phyloP scores from a whole-genome alignment of 768 basidiomycete species.

The Pisolithus albus region DNA sequence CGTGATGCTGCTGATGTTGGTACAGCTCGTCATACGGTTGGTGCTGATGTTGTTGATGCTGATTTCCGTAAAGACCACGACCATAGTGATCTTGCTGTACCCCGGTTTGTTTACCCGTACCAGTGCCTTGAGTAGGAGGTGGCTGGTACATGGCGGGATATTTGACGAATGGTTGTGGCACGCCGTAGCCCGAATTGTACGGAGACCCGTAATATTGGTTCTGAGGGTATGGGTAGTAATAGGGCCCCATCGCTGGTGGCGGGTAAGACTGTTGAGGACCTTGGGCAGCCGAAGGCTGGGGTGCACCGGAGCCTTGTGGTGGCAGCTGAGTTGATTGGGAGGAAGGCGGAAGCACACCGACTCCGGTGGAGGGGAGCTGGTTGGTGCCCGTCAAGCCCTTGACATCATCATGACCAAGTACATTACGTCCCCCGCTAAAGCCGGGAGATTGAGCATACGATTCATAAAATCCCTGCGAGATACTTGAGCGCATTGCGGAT shows the following conservation, averaged over 20 bases:
- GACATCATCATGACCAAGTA: slow-evolving; percentile 68
- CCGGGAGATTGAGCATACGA: slow-evolving; percentile 58
- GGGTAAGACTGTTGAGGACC: slow-evolving; percentile 62
- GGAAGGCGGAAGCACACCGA: slow-evolving; percentile 42
- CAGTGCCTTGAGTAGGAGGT: slow-evolving; percentile 60
- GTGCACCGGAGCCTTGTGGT: slow-evolving; percentile 44
- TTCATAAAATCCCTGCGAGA: slow-evolving; percentile 65
- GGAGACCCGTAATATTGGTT: slow-evolving; percentile 72
- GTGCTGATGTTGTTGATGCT: slow-evolving; percentile 43
- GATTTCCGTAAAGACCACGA: slow-evolving; percentile 51
- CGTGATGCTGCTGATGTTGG: slow-evolving; percentile 55
- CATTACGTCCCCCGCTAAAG: slow-evolving; percentile 55
- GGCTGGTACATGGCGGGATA: slow-evolving; percentile 73
- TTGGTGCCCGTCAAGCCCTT: slow-evolving; percentile 61
- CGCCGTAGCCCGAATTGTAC: slow-evolving; percentile 50
- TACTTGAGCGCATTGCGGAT: slow-evolving; percentile 10
- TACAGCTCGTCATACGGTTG: slow-evolving; percentile 47
- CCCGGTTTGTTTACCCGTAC: slow-evolving; percentile 59
- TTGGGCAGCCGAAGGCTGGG: slow-evolving; percentile 54
- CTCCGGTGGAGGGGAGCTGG: slow-evolving; percentile 39
- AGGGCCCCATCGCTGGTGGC: slow-evolving; percentile 42
- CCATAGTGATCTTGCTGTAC: slow-evolving; percentile 54
- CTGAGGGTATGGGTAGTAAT: slow-evolving; percentile 66
- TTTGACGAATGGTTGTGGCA: slow-evolving; percentile 68
- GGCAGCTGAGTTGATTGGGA: slow-evolving; percentile 47